Conservation (phyloP, 2,329 filamentous ascomycete species). For the Talaromyces sp. region DNA sequence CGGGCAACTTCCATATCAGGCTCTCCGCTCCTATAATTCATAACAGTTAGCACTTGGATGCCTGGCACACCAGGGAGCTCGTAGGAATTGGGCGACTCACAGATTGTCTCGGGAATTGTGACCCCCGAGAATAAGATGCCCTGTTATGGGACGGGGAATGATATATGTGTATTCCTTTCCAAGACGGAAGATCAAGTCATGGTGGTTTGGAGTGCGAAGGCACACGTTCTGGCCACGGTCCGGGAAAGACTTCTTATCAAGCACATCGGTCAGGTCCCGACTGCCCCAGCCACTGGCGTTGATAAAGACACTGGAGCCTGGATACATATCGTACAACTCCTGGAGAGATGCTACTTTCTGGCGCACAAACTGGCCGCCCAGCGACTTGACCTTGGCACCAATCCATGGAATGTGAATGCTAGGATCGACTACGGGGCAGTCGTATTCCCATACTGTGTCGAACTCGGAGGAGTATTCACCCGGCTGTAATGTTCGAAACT, state of each 20-base stretch:
- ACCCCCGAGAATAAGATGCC: conserved; percentile 31
- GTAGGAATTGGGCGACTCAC: conserved; percentile 16
- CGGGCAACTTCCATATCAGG: conserved; percentile 31
- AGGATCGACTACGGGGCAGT: conserved; percentile 34
- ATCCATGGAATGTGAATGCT: conserved; percentile 35
- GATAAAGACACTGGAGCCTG: conserved; percentile 32
- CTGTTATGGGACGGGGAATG: conserved; percentile 31
- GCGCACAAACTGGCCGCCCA: conserved; percentile 32
- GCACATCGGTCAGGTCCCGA: conserved; percentile 28
- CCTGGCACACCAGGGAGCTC: no score
- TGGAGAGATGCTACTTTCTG: conserved; percentile 28
- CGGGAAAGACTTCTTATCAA: conserved; percentile 30
- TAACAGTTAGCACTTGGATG: no score
- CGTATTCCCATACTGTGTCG: conserved; percentile 30
- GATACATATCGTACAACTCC: conserved; percentile 31
- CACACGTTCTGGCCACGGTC: conserved; percentile 37
- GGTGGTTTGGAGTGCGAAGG: conserved; percentile 24
- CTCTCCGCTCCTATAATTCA: conserved; percentile 14
- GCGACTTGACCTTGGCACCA: conserved; percentile 21
- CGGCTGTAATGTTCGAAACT: conserved; percentile 30
- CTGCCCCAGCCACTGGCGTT: conserved; percentile 37
- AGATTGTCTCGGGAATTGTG: conserved; percentile 30
- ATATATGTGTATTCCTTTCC: conserved; percentile 36
- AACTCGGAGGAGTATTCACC: conserved; percentile 31
- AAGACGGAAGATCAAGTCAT: conserved; percentile 31